A percentile compares a stretch with the other conserved stretches of the same genome.
Conservation (phyloP, 495 filamentous ascomycete genomes). For the Lophium mytilinum region DNA sequence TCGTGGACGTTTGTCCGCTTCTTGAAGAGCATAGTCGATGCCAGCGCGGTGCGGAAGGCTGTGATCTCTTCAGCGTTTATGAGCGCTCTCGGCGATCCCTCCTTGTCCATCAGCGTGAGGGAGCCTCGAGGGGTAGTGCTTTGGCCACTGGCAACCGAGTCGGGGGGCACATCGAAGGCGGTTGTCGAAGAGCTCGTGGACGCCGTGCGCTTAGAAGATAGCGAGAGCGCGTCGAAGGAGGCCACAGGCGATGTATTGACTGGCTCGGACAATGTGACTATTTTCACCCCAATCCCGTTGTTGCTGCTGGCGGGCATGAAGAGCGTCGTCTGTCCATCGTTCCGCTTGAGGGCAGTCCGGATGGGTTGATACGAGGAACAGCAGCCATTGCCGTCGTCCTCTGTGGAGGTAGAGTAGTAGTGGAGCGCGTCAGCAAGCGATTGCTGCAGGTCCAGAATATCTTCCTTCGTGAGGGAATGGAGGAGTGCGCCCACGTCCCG, state of each 20-base stretch:
- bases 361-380: conserved; percentile 65
- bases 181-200: conserved; percentile 9
- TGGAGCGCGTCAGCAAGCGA: conserved; percentile 69
- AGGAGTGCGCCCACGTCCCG: conserved; percentile 61
- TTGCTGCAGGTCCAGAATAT: conserved; percentile 56
- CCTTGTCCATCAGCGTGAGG: conserved; percentile 61
- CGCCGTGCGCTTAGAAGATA: conserved; percentile 9
- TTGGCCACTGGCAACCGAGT: conserved; percentile 22
- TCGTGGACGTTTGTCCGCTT: conserved; percentile 62
- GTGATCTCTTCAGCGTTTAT: conserved; percentile 82
- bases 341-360: conserved; percentile 59
- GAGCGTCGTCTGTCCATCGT: conserved; percentile 70
- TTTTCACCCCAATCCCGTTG: conserved; percentile 54
- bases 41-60: conserved; percentile 86
- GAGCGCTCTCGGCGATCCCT: conserved; percentile 66
- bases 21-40: conserved; percentile 63
- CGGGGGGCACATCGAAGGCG: conserved; percentile 12
- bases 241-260: background rate
- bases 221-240: conserved; percentile 21
- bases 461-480: conserved; percentile 58
- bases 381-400: conserved; percentile 40
- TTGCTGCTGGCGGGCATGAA: conserved; percentile 80
- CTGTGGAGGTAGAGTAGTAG: conserved; percentile 67
- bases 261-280: conserved; percentile 42
- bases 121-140: conserved; percentile 66